Conservation (phyloP, 768 basidiomycete species). For the Trametes coccinea region DNA sequence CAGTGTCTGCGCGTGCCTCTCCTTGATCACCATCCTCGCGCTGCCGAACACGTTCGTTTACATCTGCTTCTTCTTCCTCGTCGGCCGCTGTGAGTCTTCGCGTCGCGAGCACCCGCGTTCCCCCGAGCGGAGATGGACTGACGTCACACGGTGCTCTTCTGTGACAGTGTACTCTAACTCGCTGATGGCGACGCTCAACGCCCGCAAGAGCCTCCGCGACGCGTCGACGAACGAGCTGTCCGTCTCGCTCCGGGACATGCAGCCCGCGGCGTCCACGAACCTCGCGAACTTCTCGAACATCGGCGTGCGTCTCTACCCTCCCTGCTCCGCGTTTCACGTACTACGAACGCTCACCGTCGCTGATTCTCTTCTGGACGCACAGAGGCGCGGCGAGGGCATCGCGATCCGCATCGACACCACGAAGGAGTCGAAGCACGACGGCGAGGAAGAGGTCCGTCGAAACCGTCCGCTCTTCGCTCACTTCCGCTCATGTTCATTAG, state of each 20-base stretch:
- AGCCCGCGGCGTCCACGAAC: slow-evolving; percentile 9
- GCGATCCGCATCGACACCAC: slow-evolving; percentile 68
- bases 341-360: background rate
- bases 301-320: background rate
- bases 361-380: background rate
- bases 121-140: background rate
- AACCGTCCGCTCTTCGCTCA: too few relatives aligned
- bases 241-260: slow-evolving; percentile 19
- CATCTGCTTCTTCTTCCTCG: slow-evolving; percentile 57
- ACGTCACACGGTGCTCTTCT: background rate
- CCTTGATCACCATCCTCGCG: slow-evolving; percentile 45
- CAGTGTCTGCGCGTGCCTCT: slow-evolving; percentile 43
- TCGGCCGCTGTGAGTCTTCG: slow-evolving; percentile 45
- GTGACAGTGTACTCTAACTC: slow-evolving; percentile 55
- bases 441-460: background rate
- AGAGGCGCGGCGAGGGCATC: slow-evolving; percentile 33
- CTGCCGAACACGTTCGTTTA: slow-evolving; percentile 55
- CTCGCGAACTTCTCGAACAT: slow-evolving; percentile 39
- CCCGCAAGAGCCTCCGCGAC: slow-evolving; percentile 30
- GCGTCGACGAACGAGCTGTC: slow-evolving; percentile 13
- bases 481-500: too few relatives aligned
- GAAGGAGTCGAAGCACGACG: slow-evolving; percentile 49
- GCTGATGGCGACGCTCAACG: slow-evolving; percentile 54
- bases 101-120: background rate
- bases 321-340: background rate